These are phyloP conservation scores for Immersiporthe knoxdaviesiana DNA, from an alignment of 2,329 filamentous ascomycete species.

Conservation along the genomic window DNA sequence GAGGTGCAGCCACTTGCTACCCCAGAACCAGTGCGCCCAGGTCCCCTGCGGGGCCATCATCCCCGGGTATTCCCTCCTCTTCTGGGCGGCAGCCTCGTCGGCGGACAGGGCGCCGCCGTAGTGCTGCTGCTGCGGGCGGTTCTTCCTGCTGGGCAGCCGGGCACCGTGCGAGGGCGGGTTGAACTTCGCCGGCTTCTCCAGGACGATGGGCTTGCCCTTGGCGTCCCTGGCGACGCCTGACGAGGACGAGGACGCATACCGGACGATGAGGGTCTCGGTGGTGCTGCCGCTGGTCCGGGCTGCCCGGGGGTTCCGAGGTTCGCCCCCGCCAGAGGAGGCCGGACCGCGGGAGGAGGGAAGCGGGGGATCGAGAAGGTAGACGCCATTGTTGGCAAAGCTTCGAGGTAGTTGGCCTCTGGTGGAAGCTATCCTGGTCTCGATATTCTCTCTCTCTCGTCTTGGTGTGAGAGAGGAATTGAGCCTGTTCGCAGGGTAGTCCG, in stretches of 20 bases:
- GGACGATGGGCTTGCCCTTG: slow-evolving; percentile 62
- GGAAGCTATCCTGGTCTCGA: not conserved
- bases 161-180: slow-evolving; percentile 88
- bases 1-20: slow-evolving; percentile 75
- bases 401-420: not conserved
- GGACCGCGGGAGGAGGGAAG: slow-evolving; percentile 69
- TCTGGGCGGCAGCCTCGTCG: slow-evolving; percentile 68
- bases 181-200: slow-evolving; percentile 88
- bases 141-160: slow-evolving; percentile 56
- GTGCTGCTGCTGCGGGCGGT: slow-evolving; percentile 63
- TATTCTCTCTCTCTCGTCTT: not conserved
- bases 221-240: slow-evolving; percentile 37
- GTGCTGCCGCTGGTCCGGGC: slow-evolving; percentile 32
- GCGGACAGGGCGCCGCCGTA: slow-evolving; percentile 75
- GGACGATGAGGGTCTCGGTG: slow-evolving; percentile 38
- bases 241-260: slow-evolving; percentile 37
- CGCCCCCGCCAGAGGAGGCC: slow-evolving; percentile 57
- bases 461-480: not conserved
- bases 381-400: slow-evolving; percentile 44
- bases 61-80: slow-evolving; percentile 77
- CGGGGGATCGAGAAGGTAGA: slow-evolving; percentile 61
- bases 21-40: slow-evolving; percentile 83
- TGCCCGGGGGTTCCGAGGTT: slow-evolving; percentile 32
- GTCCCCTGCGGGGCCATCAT: slow-evolving; percentile 85
- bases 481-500: not conserved